A percentile compares a stretch with the other conserved stretches of the same genome.
Conservation (phyloP, 2,329 filamentous ascomycete species). For the Fusarium subglutinans region DNA sequence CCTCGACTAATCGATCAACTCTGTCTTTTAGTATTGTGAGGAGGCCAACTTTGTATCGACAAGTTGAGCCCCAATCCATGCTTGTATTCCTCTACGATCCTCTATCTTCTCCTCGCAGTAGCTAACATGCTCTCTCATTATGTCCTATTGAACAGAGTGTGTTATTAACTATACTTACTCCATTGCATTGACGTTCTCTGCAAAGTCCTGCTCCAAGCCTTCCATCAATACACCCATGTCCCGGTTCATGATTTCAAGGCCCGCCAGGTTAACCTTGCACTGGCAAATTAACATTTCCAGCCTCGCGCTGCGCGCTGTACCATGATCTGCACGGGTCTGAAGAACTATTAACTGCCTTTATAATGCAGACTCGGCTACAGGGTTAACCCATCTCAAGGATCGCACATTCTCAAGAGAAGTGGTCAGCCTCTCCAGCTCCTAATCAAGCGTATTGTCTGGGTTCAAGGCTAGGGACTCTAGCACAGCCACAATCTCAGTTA, state of each 20-base stretch:
- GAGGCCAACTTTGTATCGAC: accelerated
- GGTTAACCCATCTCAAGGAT: background rate
- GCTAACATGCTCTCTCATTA: background rate
- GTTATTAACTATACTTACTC: background rate
- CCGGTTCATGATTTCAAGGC: background rate
- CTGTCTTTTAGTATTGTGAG: accelerated
- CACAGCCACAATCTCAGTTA: background rate
- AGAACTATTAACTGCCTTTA: background rate
- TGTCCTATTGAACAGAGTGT: accelerated
- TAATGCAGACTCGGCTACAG: background rate
- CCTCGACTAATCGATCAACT: too few species aligned
- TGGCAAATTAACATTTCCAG: background rate
- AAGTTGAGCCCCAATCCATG: too few species aligned
- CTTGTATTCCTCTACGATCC: accelerated
- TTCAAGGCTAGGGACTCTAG: background rate
- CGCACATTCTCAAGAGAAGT: background rate
- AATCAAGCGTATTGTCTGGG: background rate
- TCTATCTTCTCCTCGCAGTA: background rate
- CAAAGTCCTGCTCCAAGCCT: background rate
- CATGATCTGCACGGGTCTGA: background rate
- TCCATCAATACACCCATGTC: background rate
- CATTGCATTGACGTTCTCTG: background rate
- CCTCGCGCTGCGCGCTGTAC: background rate
- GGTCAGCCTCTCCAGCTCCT: background rate
- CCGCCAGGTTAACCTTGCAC: background rate